Evolutionary conservation across 2,329 filamentous ascomycete species (phyloP).

Genomic region (Scedosporium boydii): DNA sequence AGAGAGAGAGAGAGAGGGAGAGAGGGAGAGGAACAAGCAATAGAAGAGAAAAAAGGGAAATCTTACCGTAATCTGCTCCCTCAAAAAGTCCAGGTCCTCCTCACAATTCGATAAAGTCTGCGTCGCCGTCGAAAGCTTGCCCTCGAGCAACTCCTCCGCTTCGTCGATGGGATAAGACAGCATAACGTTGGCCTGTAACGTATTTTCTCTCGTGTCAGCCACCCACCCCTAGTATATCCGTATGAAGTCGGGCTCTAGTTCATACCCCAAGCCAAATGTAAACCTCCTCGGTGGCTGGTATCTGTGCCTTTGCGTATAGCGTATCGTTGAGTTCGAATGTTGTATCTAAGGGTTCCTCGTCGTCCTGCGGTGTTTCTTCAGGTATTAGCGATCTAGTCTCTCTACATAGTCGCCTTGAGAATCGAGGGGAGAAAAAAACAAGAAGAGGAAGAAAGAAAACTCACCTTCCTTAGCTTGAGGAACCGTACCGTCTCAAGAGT

Average conservation of each 20-base stretch:
- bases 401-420: no score
- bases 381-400: no score
- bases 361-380: slow-evolving; percentile 23
- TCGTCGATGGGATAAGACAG: slow-evolving; percentile 85
- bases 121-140: slow-evolving; percentile 72
- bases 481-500: slow-evolving; percentile 88
- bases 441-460: slow-evolving; percentile 8
- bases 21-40: background rate
- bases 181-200: slow-evolving; percentile 84
- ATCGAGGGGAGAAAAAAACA: no score
- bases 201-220: background rate
- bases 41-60: background rate
- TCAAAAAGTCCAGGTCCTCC: slow-evolving; percentile 89
- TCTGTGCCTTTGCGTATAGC: slow-evolving; percentile 76
- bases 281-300: slow-evolving; percentile 79
- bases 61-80: slow-evolving; percentile 87
- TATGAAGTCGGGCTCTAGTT: slow-evolving; percentile 10
- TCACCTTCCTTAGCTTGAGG: slow-evolving; percentile 64
- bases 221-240: background rate
- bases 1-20: background rate
- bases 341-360: slow-evolving; percentile 68
- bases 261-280: slow-evolving; percentile 91
- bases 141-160: slow-evolving; percentile 66
- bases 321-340: slow-evolving; percentile 97
- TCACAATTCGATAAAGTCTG: slow-evolving; percentile 78